Percentiles rank a stretch among this genome's conserved stretches.
These are phyloP conservation scores for Alectoria sarmentosa DNA, from an alignment of 495 filamentous ascomycete genomes.

Conservation along the genomic window DNA sequence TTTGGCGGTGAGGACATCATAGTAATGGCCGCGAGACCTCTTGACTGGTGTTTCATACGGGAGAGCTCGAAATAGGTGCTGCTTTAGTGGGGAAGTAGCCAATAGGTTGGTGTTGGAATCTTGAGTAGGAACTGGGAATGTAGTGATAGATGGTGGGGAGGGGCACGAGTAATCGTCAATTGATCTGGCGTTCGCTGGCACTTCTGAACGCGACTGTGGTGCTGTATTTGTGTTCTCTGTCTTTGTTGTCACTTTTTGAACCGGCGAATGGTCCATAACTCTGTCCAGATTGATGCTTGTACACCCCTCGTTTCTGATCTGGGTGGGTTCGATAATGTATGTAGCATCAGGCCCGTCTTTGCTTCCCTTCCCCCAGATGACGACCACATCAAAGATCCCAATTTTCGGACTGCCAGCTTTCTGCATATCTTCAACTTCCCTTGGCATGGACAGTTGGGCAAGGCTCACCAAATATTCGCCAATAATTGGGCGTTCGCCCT, in stretches of 20 bases:
- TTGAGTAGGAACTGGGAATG: neutral
- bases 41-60: neutral
- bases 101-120: too few species aligned
- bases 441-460: constrained; percentile 31
- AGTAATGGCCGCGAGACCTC: neutral
- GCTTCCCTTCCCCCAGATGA: constrained; percentile 31
- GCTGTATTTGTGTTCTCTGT: neutral
- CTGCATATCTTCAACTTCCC: constrained; percentile 25
- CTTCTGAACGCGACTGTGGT: neutral
- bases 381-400: constrained; percentile 38
- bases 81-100: neutral
- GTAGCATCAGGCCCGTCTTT: constrained; percentile 23
- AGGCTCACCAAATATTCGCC: constrained; percentile 35
- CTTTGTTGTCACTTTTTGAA: neutral
- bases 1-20: neutral
- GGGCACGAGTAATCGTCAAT: neutral
- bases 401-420: constrained; percentile 26
- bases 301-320: neutral
- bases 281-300: neutral
- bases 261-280: neutral
- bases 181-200: neutral
- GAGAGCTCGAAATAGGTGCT: neutral
- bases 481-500: constrained; percentile 29
- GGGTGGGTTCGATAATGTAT: constrained; percentile 25
- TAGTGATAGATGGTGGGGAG: neutral